Evolutionary conservation across 2,329 filamentous ascomycete species (phyloP).

Genomic region (Ceratocystis diversiconidia): DNA sequence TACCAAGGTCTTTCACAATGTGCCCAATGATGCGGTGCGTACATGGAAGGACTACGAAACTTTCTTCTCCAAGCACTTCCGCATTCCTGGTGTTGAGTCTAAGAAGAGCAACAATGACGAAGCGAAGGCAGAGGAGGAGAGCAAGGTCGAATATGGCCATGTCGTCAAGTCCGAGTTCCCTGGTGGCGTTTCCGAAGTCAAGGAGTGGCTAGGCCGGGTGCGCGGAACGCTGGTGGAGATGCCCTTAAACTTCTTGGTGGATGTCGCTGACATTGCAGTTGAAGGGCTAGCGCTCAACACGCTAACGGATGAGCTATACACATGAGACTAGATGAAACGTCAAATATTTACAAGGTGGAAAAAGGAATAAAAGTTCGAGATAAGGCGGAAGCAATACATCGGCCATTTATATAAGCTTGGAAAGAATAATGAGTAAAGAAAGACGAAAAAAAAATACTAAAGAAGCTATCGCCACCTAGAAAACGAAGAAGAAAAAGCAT

Average conservation of each 20-base stretch:
- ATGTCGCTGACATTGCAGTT: conserved; percentile 71
- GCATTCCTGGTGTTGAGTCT: conserved; percentile 34
- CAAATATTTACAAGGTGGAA: neutral
- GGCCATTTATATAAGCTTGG: too few relatives aligned
- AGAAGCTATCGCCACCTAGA: too few relatives aligned
- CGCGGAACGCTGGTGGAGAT: conserved; percentile 72
- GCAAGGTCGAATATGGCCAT: conserved; percentile 69
- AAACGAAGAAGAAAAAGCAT: too few relatives aligned
- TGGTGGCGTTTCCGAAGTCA: conserved; percentile 57
- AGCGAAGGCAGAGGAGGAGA: conserved; percentile 32
- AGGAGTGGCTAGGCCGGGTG: conserved; percentile 51
- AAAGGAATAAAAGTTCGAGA: neutral
- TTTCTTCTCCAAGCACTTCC: conserved; percentile 55
- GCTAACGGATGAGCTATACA: conserved; percentile 60
- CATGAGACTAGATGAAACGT: conserved; percentile 25
- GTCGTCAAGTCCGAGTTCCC: conserved; percentile 68
- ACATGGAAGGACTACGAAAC: conserved; percentile 61
- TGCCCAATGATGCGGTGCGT: conserved; percentile 53
- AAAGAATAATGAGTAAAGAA: too few relatives aligned
- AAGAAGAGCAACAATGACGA: conserved; percentile 28
- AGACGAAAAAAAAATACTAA: too few relatives aligned
- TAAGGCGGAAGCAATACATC: neutral
- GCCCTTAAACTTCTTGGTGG: conserved; percentile 74
- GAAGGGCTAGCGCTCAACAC: conserved; percentile 60
- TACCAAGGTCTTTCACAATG: conserved; percentile 64